Percentiles rank a stretch among this genome's conserved stretches.
Evolutionary conservation across 2,329 filamentous ascomycete species (phyloP).

Genomic region (Cladophialophora psammophila): DNA sequence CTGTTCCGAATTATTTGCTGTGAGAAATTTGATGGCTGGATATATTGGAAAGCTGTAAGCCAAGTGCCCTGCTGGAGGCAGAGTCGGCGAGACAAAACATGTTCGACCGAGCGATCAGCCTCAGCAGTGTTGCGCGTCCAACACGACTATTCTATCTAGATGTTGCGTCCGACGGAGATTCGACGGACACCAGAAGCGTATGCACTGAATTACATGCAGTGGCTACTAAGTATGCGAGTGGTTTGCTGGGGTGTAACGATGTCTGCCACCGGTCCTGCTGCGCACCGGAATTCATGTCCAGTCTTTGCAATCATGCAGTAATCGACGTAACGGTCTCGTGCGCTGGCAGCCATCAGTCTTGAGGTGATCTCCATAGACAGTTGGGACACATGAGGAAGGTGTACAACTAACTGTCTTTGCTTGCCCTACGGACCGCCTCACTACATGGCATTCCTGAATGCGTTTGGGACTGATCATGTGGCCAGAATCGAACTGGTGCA

Average conservation of each 20-base stretch:
- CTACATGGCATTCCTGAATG: neutral
- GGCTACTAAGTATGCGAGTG: neutral
- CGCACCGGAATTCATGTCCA: neutral
- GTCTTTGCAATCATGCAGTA: neutral
- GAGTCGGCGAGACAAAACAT: conserved; percentile 15
- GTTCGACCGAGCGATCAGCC: conserved; percentile 8
- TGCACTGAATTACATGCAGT: neutral
- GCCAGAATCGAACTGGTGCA: neutral
- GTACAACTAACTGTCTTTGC: neutral
- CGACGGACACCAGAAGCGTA: neutral
- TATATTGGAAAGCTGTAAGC: conserved; percentile 13
- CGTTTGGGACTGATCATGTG: neutral
- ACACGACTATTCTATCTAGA: neutral
- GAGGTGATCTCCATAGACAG: conserved; percentile 1
- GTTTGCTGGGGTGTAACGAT: neutral
- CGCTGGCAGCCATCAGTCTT: neutral
- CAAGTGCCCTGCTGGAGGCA: neutral
- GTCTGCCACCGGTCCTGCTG: neutral
- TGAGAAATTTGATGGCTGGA: conserved; percentile 20
- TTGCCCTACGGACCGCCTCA: neutral
- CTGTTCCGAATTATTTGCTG: conserved; percentile 9
- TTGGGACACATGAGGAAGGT: neutral
- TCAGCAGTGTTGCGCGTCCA: neutral
- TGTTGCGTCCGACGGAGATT: neutral
- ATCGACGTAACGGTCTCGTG: conserved; percentile 1